Evolutionary conservation across 192 early-diverging fungal species (phyloP).

Genomic region (Coemansia sp.): DNA sequence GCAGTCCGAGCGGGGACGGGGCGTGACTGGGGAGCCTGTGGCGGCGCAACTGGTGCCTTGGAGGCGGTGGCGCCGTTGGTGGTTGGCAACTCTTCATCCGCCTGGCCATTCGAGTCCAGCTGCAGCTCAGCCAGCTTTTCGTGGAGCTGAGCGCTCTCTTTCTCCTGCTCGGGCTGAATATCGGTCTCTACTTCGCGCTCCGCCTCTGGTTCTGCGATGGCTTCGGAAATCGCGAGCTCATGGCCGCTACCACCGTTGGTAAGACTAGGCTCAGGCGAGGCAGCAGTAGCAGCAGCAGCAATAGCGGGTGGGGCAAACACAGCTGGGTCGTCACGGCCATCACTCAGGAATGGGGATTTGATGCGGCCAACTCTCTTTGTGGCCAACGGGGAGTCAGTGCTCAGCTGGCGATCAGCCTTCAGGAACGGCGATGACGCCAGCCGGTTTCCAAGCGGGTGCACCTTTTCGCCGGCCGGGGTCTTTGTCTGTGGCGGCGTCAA

Average conservation of each 20-base stretch:
- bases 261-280: background rate
- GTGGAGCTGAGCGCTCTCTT: slow-evolving; percentile 4
- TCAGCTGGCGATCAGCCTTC: slow-evolving; percentile 41
- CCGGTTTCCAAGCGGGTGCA: slow-evolving; percentile 27
- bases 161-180: background rate
- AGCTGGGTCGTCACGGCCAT: slow-evolving; percentile 15
- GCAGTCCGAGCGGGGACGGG: slow-evolving; percentile 1
- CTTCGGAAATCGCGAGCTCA: background rate
- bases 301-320: background rate
- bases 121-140: slow-evolving; percentile 24
- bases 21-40: slow-evolving; percentile 1
- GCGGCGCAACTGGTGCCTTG: background rate
- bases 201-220: background rate
- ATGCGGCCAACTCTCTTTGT: slow-evolving; percentile 41
- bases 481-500: slow-evolving; percentile 26
- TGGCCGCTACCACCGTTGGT: background rate
- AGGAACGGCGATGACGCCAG: slow-evolving; percentile 54
- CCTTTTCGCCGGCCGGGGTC: slow-evolving; percentile 24
- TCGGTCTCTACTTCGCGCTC: background rate
- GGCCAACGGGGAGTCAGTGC: slow-evolving; percentile 12
- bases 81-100: background rate
- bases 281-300: background rate
- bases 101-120: slow-evolving; percentile 2
- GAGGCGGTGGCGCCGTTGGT: background rate
- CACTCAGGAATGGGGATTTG: slow-evolving; percentile 49